These are phyloP conservation scores for Colletotrichum liriopes DNA, from an alignment of 2,329 filamentous ascomycete genomes.

Conservation along the genomic window DNA sequence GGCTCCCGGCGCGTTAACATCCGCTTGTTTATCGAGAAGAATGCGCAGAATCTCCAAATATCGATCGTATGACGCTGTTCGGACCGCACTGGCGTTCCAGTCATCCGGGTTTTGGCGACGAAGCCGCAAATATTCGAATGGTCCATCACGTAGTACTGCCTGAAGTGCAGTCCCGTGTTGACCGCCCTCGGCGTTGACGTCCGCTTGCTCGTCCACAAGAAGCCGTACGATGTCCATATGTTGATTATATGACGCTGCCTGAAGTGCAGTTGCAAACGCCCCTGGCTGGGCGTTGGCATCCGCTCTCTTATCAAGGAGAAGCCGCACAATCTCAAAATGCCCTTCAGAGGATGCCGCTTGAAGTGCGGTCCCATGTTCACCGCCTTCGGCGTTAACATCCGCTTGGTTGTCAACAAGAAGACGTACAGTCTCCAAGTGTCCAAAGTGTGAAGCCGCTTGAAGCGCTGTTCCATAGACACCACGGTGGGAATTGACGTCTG, in stretches of 20 bases:
- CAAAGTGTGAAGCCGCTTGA: neutral
- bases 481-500: neutral
- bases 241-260: neutral
- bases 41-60: neutral
- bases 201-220: neutral
- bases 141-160: neutral
- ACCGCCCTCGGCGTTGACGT: neutral
- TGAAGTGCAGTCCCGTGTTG: neutral
- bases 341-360: neutral
- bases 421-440: neutral
- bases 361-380: neutral
- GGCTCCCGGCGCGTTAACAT: neutral
- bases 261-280: neutral
- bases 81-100: no score
- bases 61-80: neutral
- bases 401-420: neutral
- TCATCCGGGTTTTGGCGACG: no score
- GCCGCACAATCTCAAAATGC: neutral
- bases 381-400: neutral
- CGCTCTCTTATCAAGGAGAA: neutral
- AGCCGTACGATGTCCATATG: neutral
- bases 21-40: neutral
- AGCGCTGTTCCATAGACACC: neutral
- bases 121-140: no score
- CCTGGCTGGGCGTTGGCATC: neutral